Evolutionary conservation across 2,329 filamentous ascomycete species (phyloP).

Genomic region (Fusarium metavorans): DNA sequence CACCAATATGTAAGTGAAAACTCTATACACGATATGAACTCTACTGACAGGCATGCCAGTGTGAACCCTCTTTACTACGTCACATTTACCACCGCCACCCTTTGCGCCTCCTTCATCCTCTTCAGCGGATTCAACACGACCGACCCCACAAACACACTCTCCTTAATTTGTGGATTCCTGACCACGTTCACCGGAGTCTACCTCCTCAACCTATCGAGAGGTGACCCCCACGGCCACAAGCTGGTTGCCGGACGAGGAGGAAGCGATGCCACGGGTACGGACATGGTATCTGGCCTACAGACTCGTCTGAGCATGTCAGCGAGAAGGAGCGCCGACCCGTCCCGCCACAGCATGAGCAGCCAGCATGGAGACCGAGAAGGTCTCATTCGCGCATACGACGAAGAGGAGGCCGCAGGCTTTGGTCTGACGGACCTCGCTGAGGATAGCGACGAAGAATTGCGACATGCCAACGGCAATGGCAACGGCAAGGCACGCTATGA

Average conservation of each 20-base stretch:
- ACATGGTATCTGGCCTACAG: constrained; percentile 88
- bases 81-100: constrained; percentile 93
- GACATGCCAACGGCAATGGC: constrained; percentile 55
- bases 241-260: constrained; percentile 71
- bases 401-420: constrained; percentile 80
- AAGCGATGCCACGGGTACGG: constrained; percentile 87
- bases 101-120: constrained; percentile 94
- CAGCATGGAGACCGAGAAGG: constrained; percentile 80
- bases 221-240: constrained; percentile 84
- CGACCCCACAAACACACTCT: constrained; percentile 90
- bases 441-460: constrained; percentile 75
- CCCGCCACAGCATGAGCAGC: constrained; percentile 73
- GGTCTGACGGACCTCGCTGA: constrained; percentile 84
- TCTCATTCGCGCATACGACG: constrained; percentile 89
- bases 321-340: constrained; percentile 77
- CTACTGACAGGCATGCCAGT: constrained; percentile 58
- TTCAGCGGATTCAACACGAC: constrained; percentile 97
- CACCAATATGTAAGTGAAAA: constrained; percentile 85
- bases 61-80: constrained; percentile 98
- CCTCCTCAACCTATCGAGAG: constrained; percentile 92
- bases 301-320: constrained; percentile 95
- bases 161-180: constrained; percentile 91
- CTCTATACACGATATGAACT: neutral
- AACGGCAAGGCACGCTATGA: constrained; percentile 57
- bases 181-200: constrained; percentile 97